phyloP scores from a whole-genome alignment of 1,284 basidiomycete species.

The Wallemia mellicola region DNA sequence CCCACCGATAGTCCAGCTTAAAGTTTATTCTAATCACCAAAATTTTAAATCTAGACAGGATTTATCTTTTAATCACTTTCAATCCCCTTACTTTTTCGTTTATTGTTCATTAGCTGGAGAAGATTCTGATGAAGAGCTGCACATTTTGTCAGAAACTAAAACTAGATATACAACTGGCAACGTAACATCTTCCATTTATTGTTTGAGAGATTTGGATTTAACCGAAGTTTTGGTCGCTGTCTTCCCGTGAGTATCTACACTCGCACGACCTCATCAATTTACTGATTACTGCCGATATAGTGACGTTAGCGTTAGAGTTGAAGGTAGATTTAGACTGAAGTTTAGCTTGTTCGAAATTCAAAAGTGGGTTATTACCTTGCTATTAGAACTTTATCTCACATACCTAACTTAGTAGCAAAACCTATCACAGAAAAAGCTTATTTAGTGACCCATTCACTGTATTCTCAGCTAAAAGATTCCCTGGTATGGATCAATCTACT shows the following conservation, averaged over 20 bases:
- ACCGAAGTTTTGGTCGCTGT: conserved; percentile 71
- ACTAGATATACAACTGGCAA: conserved; percentile 63
- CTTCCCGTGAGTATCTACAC: conserved; percentile 3
- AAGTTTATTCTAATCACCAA: conserved; percentile 21
- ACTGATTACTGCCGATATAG: conserved; percentile 9
- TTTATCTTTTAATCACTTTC: conserved; percentile 21
- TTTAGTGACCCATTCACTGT: conserved; percentile 63
- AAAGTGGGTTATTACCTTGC: conserved; percentile 28
- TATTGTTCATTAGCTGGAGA: conserved; percentile 63
- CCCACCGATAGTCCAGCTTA: conserved; percentile 78
- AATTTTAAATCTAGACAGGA: conserved; percentile 6
- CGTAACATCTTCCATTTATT: conserved; percentile 75
- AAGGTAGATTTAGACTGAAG: conserved; percentile 63
- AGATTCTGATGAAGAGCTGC: conserved; percentile 67
- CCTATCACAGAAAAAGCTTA: conserved; percentile 61
- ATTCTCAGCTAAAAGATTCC: conserved; percentile 79
- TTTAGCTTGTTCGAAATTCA: conserved; percentile 77
- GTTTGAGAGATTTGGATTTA: conserved; percentile 68
- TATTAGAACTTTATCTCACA: background rate
- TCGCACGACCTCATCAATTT: conserved; percentile 52
- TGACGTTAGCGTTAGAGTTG: conserved; percentile 28
- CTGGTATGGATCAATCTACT: conserved; percentile 72
- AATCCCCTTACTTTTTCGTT: conserved; percentile 85
- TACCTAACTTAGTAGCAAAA: conserved; percentile 27
- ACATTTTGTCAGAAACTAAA: conserved; percentile 75